Percentiles rank a stretch among this genome's conserved stretches.
Evolutionary conservation across 1,284 basidiomycete species (phyloP).

Genomic region (Trametes hirsuta): DNA sequence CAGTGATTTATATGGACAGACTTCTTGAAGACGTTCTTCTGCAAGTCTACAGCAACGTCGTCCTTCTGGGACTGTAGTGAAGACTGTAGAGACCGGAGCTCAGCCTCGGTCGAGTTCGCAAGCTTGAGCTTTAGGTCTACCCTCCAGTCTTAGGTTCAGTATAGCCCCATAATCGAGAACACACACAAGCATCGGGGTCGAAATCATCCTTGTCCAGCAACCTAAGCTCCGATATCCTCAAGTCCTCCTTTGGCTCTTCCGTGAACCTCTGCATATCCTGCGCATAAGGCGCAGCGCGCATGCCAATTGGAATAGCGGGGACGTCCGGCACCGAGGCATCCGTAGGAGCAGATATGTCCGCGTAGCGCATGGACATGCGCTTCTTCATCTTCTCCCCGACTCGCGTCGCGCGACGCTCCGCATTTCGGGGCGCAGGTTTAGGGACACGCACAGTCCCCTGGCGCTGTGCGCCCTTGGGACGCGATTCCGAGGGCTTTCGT

Average conservation of each 20-base stretch:
- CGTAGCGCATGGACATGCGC: conserved; percentile 90
- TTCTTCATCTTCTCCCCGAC: conserved; percentile 95
- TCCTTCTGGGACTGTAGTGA: conserved; percentile 66
- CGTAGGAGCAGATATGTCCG: conserved; percentile 73
- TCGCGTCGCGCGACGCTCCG: conserved; percentile 60
- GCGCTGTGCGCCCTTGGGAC: conserved; percentile 29
- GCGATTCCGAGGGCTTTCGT: conserved; percentile 53
- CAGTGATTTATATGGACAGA: conserved; percentile 40
- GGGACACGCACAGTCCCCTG: conserved; percentile 19
- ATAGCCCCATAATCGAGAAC: neutral
- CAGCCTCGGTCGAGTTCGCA: conserved; percentile 80
- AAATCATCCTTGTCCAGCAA: conserved; percentile 77
- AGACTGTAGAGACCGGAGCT: conserved; percentile 73
- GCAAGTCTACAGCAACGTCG: conserved; percentile 71
- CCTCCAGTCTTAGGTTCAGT: neutral
- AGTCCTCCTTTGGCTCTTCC: conserved; percentile 52
- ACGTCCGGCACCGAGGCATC: conserved; percentile 59
- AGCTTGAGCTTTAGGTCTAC: conserved; percentile 75
- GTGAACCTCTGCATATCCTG: conserved; percentile 34
- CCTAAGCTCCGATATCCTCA: conserved; percentile 55
- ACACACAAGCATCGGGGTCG: conserved; percentile 81
- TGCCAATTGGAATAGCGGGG: conserved; percentile 43
- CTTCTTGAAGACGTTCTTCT: conserved; percentile 91
- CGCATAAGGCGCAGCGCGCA: conserved; percentile 29
- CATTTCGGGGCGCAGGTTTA: conserved; percentile 22